Base-by-base conservation (phyloP, 257 asterid species). In the Solanum sitiens region DNA sequence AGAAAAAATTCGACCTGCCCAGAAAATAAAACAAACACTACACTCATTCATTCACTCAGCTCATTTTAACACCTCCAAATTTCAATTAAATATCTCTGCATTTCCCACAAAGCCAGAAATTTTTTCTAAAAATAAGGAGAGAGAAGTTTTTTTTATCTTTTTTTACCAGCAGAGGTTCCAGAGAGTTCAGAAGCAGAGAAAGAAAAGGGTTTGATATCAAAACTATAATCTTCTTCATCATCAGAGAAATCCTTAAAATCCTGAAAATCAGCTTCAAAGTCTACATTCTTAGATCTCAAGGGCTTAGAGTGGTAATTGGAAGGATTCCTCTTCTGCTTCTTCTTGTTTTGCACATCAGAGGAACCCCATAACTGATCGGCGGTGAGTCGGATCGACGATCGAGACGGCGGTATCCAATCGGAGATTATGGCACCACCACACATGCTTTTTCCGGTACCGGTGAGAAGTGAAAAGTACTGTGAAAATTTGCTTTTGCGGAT, bases 351-450 rank as follows among this genome's bases (percentile, higher is more conserved):
- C 85, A 92, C 91, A 88, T 89, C 92, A 50, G 93, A 89, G 71
- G 88, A 86, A 37, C 95, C 98, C 99, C 98, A 97, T 0, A 95
- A 94, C 90, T 94, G 86, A 14, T 95, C 95, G 53, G 98, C 94
- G 21, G 98, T 97, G 59, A 97, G 92, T 87, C 93, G 91, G 63
- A 93, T 91, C 44, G 98, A 94, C 47, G 94, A 77, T 67, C 93
- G 91, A 94, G 88, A 87, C 87, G 95, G 96, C 86, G 91, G 87
- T 63, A 65, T 79, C 14, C 89, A 63, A 20, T 93, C 98, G 59
- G 98, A 94, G 45, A 95, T 94, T 25, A 94, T 93, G 13, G 99
- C 95, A 85, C 99, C 99, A 20, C 98, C 98, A 91, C 99, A 96
- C 99, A 96, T 93, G 75, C 90, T 90, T 65, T 80, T 25, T 12